Evolutionary conservation across 768 basidiomycete species (phyloP).

Genomic region (Lactarius quietus): DNA sequence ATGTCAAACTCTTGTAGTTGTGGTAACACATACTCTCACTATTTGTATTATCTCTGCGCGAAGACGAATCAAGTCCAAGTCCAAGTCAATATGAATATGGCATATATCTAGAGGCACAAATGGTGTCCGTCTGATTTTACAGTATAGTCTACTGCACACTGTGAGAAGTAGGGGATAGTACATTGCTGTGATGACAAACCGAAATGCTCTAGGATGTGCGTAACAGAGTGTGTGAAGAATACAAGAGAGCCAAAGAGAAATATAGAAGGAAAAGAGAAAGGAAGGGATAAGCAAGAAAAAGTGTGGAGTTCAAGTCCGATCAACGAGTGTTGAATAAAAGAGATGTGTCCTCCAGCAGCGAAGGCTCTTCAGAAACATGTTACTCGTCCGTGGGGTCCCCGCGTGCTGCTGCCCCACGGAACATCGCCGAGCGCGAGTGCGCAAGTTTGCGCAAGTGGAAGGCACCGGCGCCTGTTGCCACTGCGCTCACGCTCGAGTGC

Average conservation of each 20-base stretch:
- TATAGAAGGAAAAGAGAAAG: background rate
- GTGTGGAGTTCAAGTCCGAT: constrained; percentile 13
- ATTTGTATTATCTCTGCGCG: background rate
- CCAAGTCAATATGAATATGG: background rate
- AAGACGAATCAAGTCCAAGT: background rate
- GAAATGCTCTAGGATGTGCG: constrained; percentile 23
- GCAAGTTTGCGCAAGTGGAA: constrained; percentile 40
- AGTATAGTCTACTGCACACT: constrained; percentile 12
- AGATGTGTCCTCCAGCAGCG: constrained; percentile 19
- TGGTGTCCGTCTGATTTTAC: constrained; percentile 16
- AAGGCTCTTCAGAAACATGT: background rate
- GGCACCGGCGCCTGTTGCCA: constrained; percentile 29
- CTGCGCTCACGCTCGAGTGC: constrained; percentile 32
- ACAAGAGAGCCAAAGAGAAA: constrained; percentile 6
- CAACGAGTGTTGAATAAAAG: constrained; percentile 21
- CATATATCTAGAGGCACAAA: constrained; percentile 4
- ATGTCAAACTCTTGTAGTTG: constrained; percentile 20
- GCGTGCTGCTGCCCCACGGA: constrained; percentile 31
- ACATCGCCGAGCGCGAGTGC: constrained; percentile 44
- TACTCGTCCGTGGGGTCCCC: constrained; percentile 8
- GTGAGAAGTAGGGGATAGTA: constrained; percentile 9
- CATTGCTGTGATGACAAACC: constrained; percentile 22
- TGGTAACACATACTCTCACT: background rate
- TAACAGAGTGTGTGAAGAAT: constrained; percentile 14
- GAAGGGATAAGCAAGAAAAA: constrained; percentile 14